Evolutionary conservation across 352 stramenopile genomes (phyloP).

Genomic region (Phytophthora sp.): DNA sequence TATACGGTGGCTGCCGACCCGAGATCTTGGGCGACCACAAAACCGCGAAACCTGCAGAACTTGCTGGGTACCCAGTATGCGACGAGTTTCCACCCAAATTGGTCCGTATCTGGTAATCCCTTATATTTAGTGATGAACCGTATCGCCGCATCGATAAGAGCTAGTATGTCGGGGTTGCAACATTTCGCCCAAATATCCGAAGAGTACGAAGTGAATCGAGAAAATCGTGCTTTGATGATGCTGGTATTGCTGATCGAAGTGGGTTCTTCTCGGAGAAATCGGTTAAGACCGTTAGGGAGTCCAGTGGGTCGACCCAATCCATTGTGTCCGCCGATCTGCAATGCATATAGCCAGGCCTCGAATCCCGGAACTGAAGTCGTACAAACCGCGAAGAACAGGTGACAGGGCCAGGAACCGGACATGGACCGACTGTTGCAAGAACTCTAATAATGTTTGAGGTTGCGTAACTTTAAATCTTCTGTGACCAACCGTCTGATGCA

Average conservation of each 20-base stretch:
- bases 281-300: not conserved
- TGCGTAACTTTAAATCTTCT: constrained; percentile 6
- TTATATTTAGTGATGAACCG: constrained; percentile 3
- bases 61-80: constrained; percentile 23
- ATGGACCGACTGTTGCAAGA: constrained; percentile 16
- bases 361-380: constrained; percentile 23
- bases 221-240: not conserved
- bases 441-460: not conserved
- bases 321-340: not conserved
- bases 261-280: constrained; percentile 18
- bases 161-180: no score
- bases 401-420: not conserved
- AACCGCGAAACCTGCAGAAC: constrained; percentile 13
- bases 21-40: not conserved
- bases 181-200: constrained; percentile 4
- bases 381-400: not conserved
- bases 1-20: not conserved
- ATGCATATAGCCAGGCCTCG: constrained; percentile 8
- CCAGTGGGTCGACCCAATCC: not conserved
- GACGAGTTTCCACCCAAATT: constrained; percentile 6
- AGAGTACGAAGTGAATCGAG: not conserved
- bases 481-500: not conserved
- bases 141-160: not conserved
- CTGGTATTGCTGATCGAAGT: not conserved
- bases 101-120: not conserved